Percentiles rank a stretch among this genome's conserved stretches.
These are phyloP conservation scores for Chloris gayana DNA, from an alignment of 176 grass and related monocot genomes.

Conservation along the genomic window DNA sequence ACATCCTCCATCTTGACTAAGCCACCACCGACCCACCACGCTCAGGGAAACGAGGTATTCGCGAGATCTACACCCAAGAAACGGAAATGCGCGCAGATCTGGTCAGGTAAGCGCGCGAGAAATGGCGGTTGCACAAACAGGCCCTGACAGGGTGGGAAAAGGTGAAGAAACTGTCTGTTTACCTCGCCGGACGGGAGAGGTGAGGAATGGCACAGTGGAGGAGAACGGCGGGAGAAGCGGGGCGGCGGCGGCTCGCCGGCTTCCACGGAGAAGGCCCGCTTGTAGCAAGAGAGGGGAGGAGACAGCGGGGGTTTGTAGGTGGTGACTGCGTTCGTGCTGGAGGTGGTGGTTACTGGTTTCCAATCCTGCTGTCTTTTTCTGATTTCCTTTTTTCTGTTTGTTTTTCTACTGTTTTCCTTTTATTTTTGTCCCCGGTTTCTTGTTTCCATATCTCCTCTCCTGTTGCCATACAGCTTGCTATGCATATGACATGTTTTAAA, in stretches of 20 bases:
- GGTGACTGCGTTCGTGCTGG: slow-evolving; percentile 40
- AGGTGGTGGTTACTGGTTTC: slow-evolving; percentile 44
- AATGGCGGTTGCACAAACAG: slow-evolving; percentile 8
- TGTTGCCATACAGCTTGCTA: background rate
- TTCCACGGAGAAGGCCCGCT: slow-evolving; percentile 28
- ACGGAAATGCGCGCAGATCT: slow-evolving; percentile 50
- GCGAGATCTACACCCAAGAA: slow-evolving; percentile 45
- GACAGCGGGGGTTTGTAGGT: slow-evolving; percentile 35
- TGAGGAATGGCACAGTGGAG: slow-evolving; percentile 21
- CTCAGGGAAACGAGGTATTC: slow-evolving; percentile 1
- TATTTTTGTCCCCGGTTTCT: slow-evolving; percentile 6
- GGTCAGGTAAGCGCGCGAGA: slow-evolving; percentile 19
- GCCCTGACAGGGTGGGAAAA: background rate
- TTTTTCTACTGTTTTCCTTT: slow-evolving; percentile 29
- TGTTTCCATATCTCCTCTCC: background rate
- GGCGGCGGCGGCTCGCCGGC: slow-evolving; percentile 28
- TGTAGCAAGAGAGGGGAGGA: slow-evolving; percentile 22
- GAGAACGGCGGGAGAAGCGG: background rate
- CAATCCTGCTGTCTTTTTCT: slow-evolving; percentile 38
- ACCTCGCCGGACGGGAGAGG: slow-evolving; percentile 37
- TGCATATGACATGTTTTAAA: background rate
- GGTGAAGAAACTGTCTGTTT: slow-evolving; percentile 22
- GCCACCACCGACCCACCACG: background rate
- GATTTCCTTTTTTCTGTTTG: background rate
- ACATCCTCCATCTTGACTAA: slow-evolving; percentile 36